A percentile compares a stretch with the other conserved stretches of the same genome.
Conservation (phyloP, 495 filamentous ascomycete genomes). For the Aeminium ludgeri region DNA sequence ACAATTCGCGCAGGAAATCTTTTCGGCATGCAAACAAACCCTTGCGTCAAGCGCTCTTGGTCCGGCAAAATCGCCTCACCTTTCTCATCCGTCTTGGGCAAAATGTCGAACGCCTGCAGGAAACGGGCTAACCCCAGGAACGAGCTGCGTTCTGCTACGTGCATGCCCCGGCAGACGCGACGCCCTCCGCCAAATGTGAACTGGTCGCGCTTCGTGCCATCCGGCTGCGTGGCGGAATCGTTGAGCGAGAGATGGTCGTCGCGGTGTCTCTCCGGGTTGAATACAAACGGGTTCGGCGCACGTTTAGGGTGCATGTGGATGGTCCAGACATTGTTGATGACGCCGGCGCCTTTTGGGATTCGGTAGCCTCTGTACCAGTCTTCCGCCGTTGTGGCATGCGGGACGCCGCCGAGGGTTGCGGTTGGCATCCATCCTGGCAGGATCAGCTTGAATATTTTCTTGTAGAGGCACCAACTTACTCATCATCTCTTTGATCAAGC, state of each 20-base stretch:
- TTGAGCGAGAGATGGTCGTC: slow-evolving; percentile 3
- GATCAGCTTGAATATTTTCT: neutral
- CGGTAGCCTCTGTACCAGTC: slow-evolving; percentile 21
- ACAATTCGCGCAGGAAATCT: slow-evolving; percentile 24
- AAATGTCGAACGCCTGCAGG: slow-evolving; percentile 20
- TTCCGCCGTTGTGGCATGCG: slow-evolving; percentile 23
- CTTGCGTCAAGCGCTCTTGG: slow-evolving; percentile 27
- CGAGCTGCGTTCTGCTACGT: slow-evolving; percentile 18
- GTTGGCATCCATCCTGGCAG: slow-evolving; percentile 16
- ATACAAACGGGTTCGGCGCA: slow-evolving; percentile 9
- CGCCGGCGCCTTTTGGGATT: slow-evolving; percentile 17
- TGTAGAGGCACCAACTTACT: neutral
- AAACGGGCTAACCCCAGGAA: slow-evolving; percentile 16
- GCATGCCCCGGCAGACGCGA: slow-evolving; percentile 21
- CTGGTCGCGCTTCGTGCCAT: slow-evolving; percentile 17
- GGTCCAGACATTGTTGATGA: slow-evolving; percentile 16
- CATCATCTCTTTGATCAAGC: slow-evolving; percentile 12
- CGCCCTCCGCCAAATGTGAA: slow-evolving; percentile 22
- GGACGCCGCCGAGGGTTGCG: slow-evolving; percentile 16
- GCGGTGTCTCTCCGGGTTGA: slow-evolving; percentile 12
- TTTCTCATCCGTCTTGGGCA: slow-evolving; percentile 12
- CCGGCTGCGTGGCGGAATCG: slow-evolving; percentile 12
- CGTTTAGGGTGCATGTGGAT: slow-evolving; percentile 17
- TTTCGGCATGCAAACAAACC: slow-evolving; percentile 30
- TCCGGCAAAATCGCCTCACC: slow-evolving; percentile 27